These are phyloP conservation scores for Fusarium piperis DNA, from an alignment of 2,329 filamentous ascomycete species.

Conservation along the genomic window DNA sequence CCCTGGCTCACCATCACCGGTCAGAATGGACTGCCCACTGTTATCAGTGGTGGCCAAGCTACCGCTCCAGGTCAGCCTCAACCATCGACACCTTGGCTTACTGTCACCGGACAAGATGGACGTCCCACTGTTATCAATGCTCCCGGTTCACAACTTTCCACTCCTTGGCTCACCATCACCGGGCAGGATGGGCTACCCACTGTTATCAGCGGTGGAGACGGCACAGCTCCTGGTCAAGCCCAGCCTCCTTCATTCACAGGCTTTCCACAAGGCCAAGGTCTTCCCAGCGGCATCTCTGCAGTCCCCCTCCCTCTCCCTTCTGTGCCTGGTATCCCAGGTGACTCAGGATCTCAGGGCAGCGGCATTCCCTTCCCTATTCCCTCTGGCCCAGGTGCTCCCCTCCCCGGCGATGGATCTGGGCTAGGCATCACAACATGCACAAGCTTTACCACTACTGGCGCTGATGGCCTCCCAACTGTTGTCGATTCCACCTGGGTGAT, in stretches of 20 bases:
- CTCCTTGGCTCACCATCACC: conserved; percentile 35
- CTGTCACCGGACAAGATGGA: not conserved
- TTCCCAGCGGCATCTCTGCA: conserved; percentile 23
- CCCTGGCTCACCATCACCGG: conserved; percentile 29
- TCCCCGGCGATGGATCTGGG: conserved; percentile 11
- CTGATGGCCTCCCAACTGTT: conserved; percentile 48
- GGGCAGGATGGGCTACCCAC: conserved; percentile 43
- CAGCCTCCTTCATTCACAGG: conserved; percentile 20
- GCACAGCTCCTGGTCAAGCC: conserved; percentile 9
- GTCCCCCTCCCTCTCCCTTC: conserved; percentile 23
- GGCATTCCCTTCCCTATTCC: not conserved
- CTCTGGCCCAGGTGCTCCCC: not conserved
- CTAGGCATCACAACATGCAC: conserved; percentile 35
- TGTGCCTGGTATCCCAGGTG: conserved; percentile 10
- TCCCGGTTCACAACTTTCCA: not conserved
- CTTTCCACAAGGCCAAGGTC: conserved; percentile 14
- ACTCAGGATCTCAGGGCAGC: conserved; percentile 4
- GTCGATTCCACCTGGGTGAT: conserved; percentile 48
- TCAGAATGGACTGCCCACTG: conserved; percentile 38
- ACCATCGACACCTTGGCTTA: not conserved
- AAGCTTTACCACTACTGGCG: conserved; percentile 45
- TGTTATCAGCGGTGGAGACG: conserved; percentile 30
- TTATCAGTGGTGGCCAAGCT: conserved; percentile 22
- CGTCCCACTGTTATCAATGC: not conserved
- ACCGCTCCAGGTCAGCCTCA: conserved; percentile 9